phyloP scores from a whole-genome alignment of 2,329 filamentous ascomycete species.

The Lasiodiplodia theobromae region DNA sequence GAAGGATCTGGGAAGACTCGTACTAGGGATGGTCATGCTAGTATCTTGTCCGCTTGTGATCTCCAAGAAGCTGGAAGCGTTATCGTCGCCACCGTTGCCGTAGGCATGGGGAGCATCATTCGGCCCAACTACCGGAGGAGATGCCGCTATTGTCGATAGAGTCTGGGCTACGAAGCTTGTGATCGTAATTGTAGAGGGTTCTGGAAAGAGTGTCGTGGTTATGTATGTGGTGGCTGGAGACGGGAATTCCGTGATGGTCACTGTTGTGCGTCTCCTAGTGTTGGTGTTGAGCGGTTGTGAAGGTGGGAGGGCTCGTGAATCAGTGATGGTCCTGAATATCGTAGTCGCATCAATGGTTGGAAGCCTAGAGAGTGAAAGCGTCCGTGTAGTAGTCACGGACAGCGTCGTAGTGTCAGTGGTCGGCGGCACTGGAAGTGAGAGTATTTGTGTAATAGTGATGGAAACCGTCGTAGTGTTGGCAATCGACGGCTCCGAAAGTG shows the following conservation, averaged over 20 bases:
- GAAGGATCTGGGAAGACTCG: not conserved
- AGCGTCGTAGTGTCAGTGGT: not conserved
- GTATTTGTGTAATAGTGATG: not conserved
- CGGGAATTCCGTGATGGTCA: not conserved
- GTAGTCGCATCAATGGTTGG: not conserved
- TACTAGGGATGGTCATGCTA: not conserved
- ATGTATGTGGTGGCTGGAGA: not conserved
- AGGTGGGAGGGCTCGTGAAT: not conserved
- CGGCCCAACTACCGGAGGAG: not conserved
- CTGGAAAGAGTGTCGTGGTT: not conserved
- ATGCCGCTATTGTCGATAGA: not conserved
- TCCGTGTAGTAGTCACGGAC: not conserved
- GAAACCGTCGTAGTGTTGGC: too few species aligned
- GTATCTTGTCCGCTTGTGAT: not conserved
- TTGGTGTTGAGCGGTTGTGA: not conserved
- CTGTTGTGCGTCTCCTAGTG: not conserved
- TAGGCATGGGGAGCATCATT: not conserved
- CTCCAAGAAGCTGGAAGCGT: not conserved
- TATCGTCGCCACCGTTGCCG: not conserved
- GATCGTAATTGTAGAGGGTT: not conserved
- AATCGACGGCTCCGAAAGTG: too few species aligned
- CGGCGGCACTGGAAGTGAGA: not conserved
- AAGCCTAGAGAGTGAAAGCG: too few species aligned
- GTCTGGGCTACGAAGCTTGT: not conserved
- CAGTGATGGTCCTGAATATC: not conserved